Conservation (phyloP, 306 rosid species). For the Casuarina cunninghamiana region DNA sequence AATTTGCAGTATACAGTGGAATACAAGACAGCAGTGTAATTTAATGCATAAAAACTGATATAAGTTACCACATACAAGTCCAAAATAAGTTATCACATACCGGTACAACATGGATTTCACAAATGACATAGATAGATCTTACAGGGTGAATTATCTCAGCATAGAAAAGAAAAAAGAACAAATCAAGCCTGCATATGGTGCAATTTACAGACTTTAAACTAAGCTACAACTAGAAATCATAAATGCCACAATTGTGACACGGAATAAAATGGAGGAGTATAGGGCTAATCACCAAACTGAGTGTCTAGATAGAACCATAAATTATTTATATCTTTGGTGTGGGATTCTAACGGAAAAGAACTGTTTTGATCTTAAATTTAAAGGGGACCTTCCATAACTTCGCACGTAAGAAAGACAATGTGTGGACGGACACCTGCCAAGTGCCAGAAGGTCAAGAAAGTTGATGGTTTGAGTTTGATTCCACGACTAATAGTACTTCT, state of each 20-base stretch:
- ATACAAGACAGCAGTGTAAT: constrained; percentile 5
- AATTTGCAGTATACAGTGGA: constrained; percentile 3
- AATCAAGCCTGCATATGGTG: constrained; percentile 17
- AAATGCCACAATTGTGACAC: not conserved
- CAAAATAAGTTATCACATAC: not conserved
- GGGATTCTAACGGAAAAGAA: no score
- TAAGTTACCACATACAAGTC: not conserved
- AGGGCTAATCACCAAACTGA: not conserved
- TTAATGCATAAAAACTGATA: not conserved
- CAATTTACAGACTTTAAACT: constrained; percentile 4
- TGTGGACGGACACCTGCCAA: no score
- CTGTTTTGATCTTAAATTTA: no score
- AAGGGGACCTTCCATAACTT: no score
- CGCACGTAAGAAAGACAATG: no score
- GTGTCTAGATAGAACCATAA: not conserved
- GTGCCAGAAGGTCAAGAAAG: no score
- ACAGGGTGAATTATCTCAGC: not conserved
- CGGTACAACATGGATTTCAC: not conserved
- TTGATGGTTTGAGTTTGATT: no score
- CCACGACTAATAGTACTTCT: not conserved
- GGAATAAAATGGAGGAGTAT: not conserved
- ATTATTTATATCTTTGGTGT: not conserved
- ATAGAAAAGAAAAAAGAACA: not conserved
- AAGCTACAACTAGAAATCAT: constrained; percentile 2
- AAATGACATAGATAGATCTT: no score